phyloP scores from a whole-genome alignment of 352 stramenopile species.

The Phytophthora aleatoria region DNA sequence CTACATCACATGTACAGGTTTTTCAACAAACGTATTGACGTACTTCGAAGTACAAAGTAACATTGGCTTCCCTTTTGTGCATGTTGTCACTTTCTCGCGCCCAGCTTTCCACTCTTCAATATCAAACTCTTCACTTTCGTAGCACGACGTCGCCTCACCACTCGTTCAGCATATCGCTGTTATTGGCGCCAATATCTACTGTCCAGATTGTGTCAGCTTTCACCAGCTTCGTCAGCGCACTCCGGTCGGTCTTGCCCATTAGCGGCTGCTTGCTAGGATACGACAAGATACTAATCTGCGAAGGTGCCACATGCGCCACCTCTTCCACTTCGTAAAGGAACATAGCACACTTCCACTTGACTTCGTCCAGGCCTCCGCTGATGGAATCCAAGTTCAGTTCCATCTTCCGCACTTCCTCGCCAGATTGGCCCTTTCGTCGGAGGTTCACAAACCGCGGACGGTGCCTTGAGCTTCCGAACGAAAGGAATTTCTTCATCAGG shows the following conservation, averaged over 20 bases:
- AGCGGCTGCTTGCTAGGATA: slow-evolving; percentile 76
- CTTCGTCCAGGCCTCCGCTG: slow-evolving; percentile 81
- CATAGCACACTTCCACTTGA: slow-evolving; percentile 87
- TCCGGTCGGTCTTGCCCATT: slow-evolving; percentile 64
- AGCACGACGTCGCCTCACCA: slow-evolving; percentile 33
- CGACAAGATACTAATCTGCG: slow-evolving; percentile 79
- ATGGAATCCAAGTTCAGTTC: slow-evolving; percentile 84
- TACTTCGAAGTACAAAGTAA: neutral
- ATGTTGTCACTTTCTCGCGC: slow-evolving; percentile 8
- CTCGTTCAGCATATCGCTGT: slow-evolving; percentile 66
- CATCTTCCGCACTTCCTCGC: slow-evolving; percentile 73
- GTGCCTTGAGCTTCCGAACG: slow-evolving; percentile 62
- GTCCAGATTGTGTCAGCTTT: slow-evolving; percentile 81
- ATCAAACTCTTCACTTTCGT: neutral
- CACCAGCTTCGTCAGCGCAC: slow-evolving; percentile 76
- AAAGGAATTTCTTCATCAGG: slow-evolving; percentile 85
- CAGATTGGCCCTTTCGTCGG: slow-evolving; percentile 72
- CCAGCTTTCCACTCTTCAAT: slow-evolving; percentile 1
- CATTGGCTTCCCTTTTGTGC: slow-evolving; percentile 7
- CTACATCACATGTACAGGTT: too few relatives aligned
- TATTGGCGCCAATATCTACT: slow-evolving; percentile 80
- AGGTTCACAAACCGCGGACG: slow-evolving; percentile 61
- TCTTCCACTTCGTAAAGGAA: slow-evolving; percentile 87
- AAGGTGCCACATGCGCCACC: slow-evolving; percentile 74
- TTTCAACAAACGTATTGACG: neutral